Percentiles rank a stretch among this genome's conserved stretches.
Evolutionary conservation across 129 eudicot genomes (phyloP).

Genomic region (Pittosporum tobira): DNA sequence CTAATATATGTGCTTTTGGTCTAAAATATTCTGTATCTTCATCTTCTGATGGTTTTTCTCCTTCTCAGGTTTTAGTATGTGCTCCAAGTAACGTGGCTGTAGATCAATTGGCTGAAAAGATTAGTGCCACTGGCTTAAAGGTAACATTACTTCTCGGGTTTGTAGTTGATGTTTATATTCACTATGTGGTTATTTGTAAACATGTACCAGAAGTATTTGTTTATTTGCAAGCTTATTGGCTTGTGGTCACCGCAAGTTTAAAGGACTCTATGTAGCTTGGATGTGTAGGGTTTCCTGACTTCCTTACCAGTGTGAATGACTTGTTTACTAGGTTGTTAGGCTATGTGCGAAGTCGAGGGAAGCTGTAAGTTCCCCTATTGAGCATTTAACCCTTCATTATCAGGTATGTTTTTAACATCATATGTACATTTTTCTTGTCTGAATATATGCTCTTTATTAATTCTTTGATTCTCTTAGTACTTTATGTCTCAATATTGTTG

Average conservation of each 20-base stretch:
- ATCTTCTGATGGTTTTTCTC: not conserved
- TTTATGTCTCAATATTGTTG: constrained; percentile 9
- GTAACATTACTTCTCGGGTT: constrained; percentile 18
- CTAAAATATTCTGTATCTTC: not conserved
- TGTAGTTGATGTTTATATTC: not conserved
- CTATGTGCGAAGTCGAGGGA: constrained; percentile 96
- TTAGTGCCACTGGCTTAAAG: constrained; percentile 92
- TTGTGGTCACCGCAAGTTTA: not conserved
- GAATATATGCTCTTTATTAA: constrained; percentile 4
- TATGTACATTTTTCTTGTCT: not conserved
- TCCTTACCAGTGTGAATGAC: not conserved
- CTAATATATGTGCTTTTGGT: not conserved
- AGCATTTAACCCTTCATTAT: constrained; percentile 89
- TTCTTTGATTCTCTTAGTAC: not conserved
- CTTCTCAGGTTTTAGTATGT: constrained; percentile 78
- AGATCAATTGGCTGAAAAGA: constrained; percentile 91
- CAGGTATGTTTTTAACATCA: constrained; percentile 44
- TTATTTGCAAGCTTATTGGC: not conserved
- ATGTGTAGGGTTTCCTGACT: not conserved
- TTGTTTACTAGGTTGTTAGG: constrained; percentile 60
- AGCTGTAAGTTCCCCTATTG: constrained; percentile 97
- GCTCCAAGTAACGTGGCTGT: constrained; percentile 99
- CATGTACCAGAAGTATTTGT: not conserved
- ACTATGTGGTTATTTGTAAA: not conserved
- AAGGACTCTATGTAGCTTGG: not conserved